phyloP scores from a whole-genome alignment of 768 basidiomycete species.

The Macrolepiota dolichaula region DNA sequence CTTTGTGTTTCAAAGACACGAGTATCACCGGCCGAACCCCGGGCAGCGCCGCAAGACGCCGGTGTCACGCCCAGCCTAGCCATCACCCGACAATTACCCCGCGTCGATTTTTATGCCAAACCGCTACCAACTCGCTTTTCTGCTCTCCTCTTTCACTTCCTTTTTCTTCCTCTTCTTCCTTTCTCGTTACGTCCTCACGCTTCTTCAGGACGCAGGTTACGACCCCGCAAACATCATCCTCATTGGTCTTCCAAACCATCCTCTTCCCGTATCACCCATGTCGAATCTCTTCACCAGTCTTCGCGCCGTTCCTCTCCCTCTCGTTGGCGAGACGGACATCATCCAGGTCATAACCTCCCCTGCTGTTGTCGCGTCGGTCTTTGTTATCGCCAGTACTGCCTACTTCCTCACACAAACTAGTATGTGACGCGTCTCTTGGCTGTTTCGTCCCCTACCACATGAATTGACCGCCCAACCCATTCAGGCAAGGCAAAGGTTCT shows the following conservation, averaged over 20 bases:
- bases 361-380: slow-evolving; percentile 40
- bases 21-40: background rate
- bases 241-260: slow-evolving; percentile 41
- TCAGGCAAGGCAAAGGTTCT: slow-evolving; percentile 64
- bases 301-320: slow-evolving; percentile 32
- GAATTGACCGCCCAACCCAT: slow-evolving; percentile 14
- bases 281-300: slow-evolving; percentile 21
- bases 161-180: slow-evolving; percentile 45
- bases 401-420: slow-evolving; percentile 52
- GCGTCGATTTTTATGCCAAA: slow-evolving; percentile 44
- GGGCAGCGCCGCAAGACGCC: background rate
- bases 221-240: slow-evolving; percentile 59
- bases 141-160: slow-evolving; percentile 46
- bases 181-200: slow-evolving; percentile 36
- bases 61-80: background rate
- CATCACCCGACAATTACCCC: slow-evolving; percentile 4
- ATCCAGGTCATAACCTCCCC: slow-evolving; percentile 17
- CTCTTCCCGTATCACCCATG: background rate
- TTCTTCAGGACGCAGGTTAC: slow-evolving; percentile 54
- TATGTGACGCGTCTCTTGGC: slow-evolving; percentile 19
- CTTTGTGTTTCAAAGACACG: background rate
- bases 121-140: slow-evolving; percentile 50
- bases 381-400: slow-evolving; percentile 43
- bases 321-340: slow-evolving; percentile 33
- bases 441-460: slow-evolving; percentile 7